Evolutionary conservation across 1,284 basidiomycete genomes (phyloP).

Genomic region (Heliocybe sulcata): DNA sequence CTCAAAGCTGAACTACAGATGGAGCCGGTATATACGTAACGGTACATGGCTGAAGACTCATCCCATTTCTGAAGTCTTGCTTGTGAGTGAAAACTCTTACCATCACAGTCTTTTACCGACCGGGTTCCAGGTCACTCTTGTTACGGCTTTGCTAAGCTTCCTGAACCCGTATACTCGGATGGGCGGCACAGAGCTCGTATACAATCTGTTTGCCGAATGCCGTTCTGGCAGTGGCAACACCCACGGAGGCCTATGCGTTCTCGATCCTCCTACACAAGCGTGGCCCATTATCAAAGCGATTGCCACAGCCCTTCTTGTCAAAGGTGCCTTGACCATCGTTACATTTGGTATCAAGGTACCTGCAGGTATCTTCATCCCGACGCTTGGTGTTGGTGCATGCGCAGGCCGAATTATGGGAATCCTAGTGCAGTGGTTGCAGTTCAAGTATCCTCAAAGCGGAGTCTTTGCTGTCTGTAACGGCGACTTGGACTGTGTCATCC

Average conservation of each 20-base stretch:
- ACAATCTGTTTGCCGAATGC: slow-evolving; percentile 88
- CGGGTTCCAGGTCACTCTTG: slow-evolving; percentile 56
- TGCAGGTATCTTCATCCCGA: slow-evolving; percentile 96
- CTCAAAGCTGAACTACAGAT: slow-evolving; percentile 86
- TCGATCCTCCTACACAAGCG: slow-evolving; percentile 57
- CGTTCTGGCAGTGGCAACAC: slow-evolving; percentile 43
- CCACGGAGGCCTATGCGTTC: slow-evolving; percentile 68
- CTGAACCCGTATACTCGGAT: slow-evolving; percentile 89
- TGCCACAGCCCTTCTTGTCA: slow-evolving; percentile 72
- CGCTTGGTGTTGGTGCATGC: slow-evolving; percentile 94
- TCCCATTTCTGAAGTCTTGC: slow-evolving; percentile 86
- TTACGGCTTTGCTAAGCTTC: slow-evolving; percentile 78
- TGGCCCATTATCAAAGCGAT: slow-evolving; percentile 66
- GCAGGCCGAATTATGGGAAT: slow-evolving; percentile 89
- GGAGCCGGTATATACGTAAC: slow-evolving; percentile 79
- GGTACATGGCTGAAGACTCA: slow-evolving; percentile 76
- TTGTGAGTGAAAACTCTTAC: slow-evolving; percentile 18
- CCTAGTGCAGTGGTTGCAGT: slow-evolving; percentile 73
- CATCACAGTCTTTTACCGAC: slow-evolving; percentile 4
- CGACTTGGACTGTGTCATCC: slow-evolving; percentile 67
- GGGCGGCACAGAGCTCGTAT: slow-evolving; percentile 93
- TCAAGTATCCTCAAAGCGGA: slow-evolving; percentile 53
- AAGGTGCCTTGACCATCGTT: slow-evolving; percentile 78
- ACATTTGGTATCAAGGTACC: slow-evolving; percentile 95
- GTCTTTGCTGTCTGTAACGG: slow-evolving; percentile 58